Conservation (phyloP, 2,329 filamentous ascomycete genomes). For the Aspergillus caelatus region DNA sequence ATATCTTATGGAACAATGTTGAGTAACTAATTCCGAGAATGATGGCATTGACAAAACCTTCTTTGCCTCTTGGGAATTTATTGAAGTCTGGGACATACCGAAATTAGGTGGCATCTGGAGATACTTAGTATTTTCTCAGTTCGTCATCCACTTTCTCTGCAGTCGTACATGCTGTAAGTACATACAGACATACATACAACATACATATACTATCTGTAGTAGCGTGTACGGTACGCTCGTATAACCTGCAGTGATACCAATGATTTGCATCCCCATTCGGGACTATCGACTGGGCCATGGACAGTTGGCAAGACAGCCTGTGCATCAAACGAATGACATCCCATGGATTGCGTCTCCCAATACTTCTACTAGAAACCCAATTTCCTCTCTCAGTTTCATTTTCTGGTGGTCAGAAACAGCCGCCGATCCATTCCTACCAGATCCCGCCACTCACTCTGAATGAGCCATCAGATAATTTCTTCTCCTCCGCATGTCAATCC, state of each 20-base stretch:
- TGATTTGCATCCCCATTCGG: background rate
- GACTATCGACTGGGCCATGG: background rate
- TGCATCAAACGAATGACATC: background rate
- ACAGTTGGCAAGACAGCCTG: background rate
- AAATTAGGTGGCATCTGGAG: too few species aligned
- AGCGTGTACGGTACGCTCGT: too few species aligned
- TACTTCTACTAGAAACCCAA: background rate
- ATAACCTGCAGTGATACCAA: background rate
- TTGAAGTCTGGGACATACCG: background rate
- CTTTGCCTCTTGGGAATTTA: background rate
- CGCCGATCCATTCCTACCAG: background rate
- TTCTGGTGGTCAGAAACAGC: background rate
- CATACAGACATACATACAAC: background rate
- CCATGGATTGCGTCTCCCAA: background rate
- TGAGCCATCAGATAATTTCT: background rate
- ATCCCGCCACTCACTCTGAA: background rate
- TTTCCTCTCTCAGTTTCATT: background rate
- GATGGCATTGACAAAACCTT: slow-evolving; percentile 1
- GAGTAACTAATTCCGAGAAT: slow-evolving; percentile 2
- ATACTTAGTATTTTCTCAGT: too few species aligned
- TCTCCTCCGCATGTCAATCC: slow-evolving; percentile 4
- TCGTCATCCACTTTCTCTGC: background rate
- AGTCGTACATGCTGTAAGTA: background rate
- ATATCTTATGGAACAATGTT: slow-evolving; percentile 1
- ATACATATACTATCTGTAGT: too few species aligned